A percentile compares a stretch with the other conserved stretches of the same genome.
These are phyloP conservation scores for Acer yangbiense DNA, from an alignment of 345 rosid species.

Conservation along the genomic window DNA sequence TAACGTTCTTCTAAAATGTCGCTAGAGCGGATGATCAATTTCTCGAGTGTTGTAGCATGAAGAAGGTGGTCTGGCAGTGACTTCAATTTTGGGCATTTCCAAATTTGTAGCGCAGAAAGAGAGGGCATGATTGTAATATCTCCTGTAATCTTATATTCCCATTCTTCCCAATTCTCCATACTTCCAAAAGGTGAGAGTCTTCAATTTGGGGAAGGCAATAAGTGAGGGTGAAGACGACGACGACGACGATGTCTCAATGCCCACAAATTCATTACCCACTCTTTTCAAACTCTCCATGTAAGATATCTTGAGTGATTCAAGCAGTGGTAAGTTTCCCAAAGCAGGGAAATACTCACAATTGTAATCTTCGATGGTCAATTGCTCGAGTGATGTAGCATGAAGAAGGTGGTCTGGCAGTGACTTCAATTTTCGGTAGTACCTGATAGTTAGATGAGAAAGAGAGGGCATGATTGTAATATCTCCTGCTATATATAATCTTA, in stretches of 20 bases:
- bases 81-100: background rate
- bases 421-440: background rate
- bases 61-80: background rate
- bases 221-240: background rate
- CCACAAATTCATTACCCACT: background rate
- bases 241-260: background rate
- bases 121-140: slow-evolving; percentile 15
- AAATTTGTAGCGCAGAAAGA: background rate
- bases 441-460: background rate
- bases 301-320: no score
- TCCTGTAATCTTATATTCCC: background rate
- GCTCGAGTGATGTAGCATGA: background rate
- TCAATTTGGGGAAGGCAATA: slow-evolving; percentile 3
- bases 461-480: slow-evolving; percentile 13
- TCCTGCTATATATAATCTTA: no score
- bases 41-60: background rate
- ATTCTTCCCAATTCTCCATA: background rate
- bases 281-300: no score
- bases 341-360: no score
- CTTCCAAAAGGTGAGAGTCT: background rate
- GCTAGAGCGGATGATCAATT: background rate
- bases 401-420: slow-evolving; percentile 2
- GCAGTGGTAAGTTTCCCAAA: no score
- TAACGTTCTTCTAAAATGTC: no score
- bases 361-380: no score